Conservation (phyloP, 192 early-diverging fungal species). For the Kappamyces sp. region DNA sequence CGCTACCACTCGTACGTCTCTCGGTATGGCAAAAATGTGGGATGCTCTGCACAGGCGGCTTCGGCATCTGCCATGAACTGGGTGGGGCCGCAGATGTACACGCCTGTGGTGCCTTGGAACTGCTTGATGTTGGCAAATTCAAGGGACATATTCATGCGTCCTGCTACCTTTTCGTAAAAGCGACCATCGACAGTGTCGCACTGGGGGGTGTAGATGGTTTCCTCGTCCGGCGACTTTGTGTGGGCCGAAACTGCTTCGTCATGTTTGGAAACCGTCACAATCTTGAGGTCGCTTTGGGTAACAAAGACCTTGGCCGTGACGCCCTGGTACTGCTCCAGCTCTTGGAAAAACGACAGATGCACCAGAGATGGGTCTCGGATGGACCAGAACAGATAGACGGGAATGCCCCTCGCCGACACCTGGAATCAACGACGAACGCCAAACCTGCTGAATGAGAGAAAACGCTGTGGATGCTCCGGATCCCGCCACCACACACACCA, state of each 20-base stretch:
- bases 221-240: too few species aligned
- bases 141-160: too few species aligned
- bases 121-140: too few species aligned
- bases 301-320: too few species aligned
- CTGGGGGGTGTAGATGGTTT: too few species aligned
- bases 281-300: too few species aligned
- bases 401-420: background rate
- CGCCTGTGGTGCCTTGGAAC: background rate
- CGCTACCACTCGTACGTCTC: too few species aligned
- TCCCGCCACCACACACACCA: slow-evolving; percentile 9
- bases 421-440: background rate
- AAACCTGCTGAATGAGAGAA: background rate
- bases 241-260: too few species aligned
- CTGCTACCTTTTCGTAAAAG: too few species aligned
- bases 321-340: background rate
- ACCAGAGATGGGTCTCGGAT: background rate
- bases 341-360: slow-evolving; percentile 2
- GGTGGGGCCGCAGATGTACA: slow-evolving; percentile 6
- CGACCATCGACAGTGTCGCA: too few species aligned
- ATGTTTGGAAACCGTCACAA: too few species aligned
- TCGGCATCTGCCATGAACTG: background rate
- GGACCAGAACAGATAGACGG: background rate
- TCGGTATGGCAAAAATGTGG: too few species aligned
- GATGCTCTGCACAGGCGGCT: background rate
- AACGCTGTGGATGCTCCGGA: slow-evolving; percentile 9